These are phyloP conservation scores for Claviceps sp. DNA, from an alignment of 2,329 filamentous ascomycete species.

Conservation along the genomic window DNA sequence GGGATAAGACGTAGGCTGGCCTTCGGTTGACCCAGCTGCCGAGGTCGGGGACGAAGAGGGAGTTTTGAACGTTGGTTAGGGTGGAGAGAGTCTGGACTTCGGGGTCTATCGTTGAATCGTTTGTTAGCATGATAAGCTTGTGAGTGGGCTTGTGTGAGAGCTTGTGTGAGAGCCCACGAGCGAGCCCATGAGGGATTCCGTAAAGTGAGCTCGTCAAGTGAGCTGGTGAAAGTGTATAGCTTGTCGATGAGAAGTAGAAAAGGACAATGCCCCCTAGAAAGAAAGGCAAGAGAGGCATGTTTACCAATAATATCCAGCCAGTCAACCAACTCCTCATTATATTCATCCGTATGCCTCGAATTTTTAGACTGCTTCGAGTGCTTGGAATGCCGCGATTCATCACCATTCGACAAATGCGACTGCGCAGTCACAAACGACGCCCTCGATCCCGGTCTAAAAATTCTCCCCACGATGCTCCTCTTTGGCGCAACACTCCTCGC, in stretches of 20 bases:
- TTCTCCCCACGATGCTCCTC: conserved; percentile 4
- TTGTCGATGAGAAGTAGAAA: background rate
- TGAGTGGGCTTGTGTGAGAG: too few relatives aligned
- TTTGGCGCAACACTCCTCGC: conserved; percentile 2
- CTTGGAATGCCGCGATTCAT: background rate
- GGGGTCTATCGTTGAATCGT: conserved; percentile 42
- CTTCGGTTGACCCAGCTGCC: conserved; percentile 61
- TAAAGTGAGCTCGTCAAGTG: background rate
- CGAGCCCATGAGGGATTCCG: too few relatives aligned
- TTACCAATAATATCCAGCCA: conserved; percentile 27
- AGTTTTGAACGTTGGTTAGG: conserved; percentile 82
- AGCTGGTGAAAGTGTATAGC: background rate
- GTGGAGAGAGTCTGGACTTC: conserved; percentile 74
- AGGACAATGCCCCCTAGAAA: background rate
- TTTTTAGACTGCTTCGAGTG: background rate
- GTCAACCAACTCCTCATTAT: conserved; percentile 25
- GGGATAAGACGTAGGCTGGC: conserved; percentile 63
- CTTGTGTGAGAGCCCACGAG: too few relatives aligned
- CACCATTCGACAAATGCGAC: background rate
- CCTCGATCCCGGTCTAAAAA: conserved; percentile 2
- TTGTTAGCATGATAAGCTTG: too few relatives aligned
- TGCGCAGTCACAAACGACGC: background rate
- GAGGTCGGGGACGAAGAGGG: conserved; percentile 73
- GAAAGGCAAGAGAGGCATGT: background rate
- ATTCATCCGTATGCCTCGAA: conserved; percentile 18